These are phyloP conservation scores for Cydonia oblonga DNA, from an alignment of 331 rosid species.

Conservation along the genomic window DNA sequence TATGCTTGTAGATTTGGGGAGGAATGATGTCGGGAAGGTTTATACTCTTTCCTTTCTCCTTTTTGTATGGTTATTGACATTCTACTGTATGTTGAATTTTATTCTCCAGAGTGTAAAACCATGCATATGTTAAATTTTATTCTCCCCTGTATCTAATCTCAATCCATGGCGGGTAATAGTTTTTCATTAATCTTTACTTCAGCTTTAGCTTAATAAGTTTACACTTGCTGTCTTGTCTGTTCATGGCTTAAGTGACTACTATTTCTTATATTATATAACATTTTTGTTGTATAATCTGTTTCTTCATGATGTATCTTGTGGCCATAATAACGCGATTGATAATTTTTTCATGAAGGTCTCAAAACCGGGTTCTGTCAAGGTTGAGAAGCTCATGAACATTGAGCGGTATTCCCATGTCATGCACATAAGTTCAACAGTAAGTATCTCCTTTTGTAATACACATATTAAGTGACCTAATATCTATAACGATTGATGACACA, in stretches of 20 bases:
- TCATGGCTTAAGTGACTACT: not conserved
- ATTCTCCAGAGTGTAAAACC: not conserved
- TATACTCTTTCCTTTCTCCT: not conserved
- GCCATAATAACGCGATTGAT: not conserved
- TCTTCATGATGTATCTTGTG: not conserved
- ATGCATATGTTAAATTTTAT: not conserved
- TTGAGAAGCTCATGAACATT: constrained; percentile 76
- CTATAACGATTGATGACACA: not conserved
- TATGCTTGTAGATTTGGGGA: constrained; percentile 90
- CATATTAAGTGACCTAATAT: not conserved
- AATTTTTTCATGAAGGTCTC: constrained; percentile 46
- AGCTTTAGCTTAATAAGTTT: not conserved
- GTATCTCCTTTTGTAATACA: not conserved
- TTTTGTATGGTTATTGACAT: not conserved
- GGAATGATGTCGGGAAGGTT: constrained; percentile 97
- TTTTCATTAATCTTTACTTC: not conserved
- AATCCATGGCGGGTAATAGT: not conserved
- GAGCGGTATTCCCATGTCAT: constrained; percentile 96
- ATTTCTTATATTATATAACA: not conserved
- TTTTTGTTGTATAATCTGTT: not conserved
- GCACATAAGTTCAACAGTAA: constrained; percentile 96
- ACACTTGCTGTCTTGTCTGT: not conserved
- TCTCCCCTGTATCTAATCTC: not conserved
- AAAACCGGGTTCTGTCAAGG: constrained; percentile 76
- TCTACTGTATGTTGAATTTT: not conserved